Evolutionary conservation across 306 rosid species (phyloP), one percentile per base, ranked within the genome.

Genomic region (Medicago arabica): DNA sequence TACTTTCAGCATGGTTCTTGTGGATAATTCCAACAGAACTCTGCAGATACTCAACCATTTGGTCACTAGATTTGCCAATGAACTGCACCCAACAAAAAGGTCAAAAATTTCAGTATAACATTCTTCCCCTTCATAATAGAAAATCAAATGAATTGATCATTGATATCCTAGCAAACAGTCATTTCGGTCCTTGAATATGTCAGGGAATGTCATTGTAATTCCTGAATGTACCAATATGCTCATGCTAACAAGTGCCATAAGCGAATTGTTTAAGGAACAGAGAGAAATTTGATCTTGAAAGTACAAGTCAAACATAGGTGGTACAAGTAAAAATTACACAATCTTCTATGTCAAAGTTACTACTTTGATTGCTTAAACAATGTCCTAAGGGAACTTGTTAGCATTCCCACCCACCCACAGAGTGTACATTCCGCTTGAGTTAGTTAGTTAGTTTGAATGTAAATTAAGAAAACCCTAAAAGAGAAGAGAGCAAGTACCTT

Each of bases 1-100:
- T 95, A 49, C 97, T 95, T 78, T 92, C 97, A 38, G 98, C 98
- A 77, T 95, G 97, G 85, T 92, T 95, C 84, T 82, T 87, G 92
- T 95, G 98, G 75, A 90, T 92, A 78, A 95, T 95, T 78, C 98
- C 98, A 19, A 95, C 96, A 18, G 96, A 89, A 80, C 96, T 85
- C 90, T 82, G 96, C 28, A 95, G 89, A 83, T 79, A 92, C 87
- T 89, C 96, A 46, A 95, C 93, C 98, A 95, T 95, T 85, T 88
- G 88, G 74, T 91, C 86, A 83, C 89, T 87, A 15, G 97, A 86
- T 75, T 92, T 85, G 19, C 99, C 97, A 73, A 85, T 85, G 82
- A 95, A 95, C 97, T 95, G 89, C 85, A 83, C 38, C 69, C 51
- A 81, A 38, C 6, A 71, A 76, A 40, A 12, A 12, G 17, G 50